Evolutionary conservation across 176 grass and related monocot species (phyloP).

Genomic region (Microstegium vimineum): DNA sequence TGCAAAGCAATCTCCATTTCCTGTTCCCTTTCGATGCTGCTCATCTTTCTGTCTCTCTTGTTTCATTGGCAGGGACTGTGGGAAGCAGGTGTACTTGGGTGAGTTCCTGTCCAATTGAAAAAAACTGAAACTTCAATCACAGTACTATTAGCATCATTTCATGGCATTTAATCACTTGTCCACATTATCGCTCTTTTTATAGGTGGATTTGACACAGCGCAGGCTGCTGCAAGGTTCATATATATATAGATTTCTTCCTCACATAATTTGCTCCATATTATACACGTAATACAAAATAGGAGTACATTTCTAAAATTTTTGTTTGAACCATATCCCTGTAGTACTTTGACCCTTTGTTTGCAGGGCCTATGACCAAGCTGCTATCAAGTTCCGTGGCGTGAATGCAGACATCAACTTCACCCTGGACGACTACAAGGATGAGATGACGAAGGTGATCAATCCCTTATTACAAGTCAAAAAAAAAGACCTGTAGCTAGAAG

Average conservation of each 20-base stretch:
- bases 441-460: slow-evolving; percentile 47
- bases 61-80: slow-evolving; percentile 53
- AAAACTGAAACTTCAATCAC: not conserved
- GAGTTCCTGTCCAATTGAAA: slow-evolving; percentile 9
- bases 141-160: not conserved
- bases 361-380: slow-evolving; percentile 64
- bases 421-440: slow-evolving; percentile 47
- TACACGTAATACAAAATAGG: no score
- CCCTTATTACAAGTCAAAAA: not conserved
- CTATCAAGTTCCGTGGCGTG: slow-evolving; percentile 62
- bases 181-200: not conserved
- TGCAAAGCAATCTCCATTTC: not conserved
- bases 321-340: not conserved
- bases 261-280: not conserved
- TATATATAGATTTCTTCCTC: not conserved
- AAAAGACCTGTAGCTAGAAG: not conserved
- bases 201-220: slow-evolving; percentile 60
- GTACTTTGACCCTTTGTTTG: not conserved
- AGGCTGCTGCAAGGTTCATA: slow-evolving; percentile 61
- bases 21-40: not conserved
- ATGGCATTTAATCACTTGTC: not conserved
- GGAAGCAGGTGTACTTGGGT: slow-evolving; percentile 86
- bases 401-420: slow-evolving; percentile 60
- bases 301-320: not conserved
- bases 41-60: not conserved